These are phyloP conservation scores for Fomitiporia mediterranea DNA, from an alignment of 1,284 basidiomycete species.

Conservation along the genomic window DNA sequence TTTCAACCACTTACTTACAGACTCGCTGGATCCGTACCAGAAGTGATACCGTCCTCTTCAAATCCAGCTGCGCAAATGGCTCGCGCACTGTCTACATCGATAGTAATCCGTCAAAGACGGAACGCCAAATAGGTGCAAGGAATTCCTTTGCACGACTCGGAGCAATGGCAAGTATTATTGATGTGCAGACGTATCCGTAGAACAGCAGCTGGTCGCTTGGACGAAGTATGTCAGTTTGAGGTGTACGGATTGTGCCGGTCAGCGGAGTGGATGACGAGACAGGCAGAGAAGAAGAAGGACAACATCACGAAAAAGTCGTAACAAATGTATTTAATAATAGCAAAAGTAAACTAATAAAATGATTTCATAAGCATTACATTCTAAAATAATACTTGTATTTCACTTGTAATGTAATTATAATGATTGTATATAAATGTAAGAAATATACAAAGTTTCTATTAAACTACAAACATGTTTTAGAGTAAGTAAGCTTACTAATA, in stretches of 20 bases:
- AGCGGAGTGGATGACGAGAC: conserved; percentile 31
- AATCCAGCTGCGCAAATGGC: conserved; percentile 14
- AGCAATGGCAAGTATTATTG: conserved; percentile 42
- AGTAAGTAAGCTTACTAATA: too few species aligned
- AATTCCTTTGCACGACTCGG: conserved; percentile 66
- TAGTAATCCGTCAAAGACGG: conserved; percentile 50
- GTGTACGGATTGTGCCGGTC: conserved; percentile 35
- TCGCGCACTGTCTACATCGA: conserved; percentile 17
- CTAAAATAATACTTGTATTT: too few species aligned
- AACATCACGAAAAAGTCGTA: conserved; percentile 55
- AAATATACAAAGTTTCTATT: too few species aligned
- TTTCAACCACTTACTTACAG: background rate
- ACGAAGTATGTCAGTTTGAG: conserved; percentile 46
- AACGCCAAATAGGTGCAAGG: conserved; percentile 62
- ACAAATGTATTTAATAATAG: conserved; percentile 60
- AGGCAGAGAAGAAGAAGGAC: background rate
- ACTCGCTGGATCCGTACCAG: background rate
- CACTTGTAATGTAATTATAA: too few species aligned
- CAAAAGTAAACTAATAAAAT: too few species aligned
- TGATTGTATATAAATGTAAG: too few species aligned
- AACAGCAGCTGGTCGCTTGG: conserved; percentile 56
- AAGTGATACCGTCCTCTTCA: background rate
- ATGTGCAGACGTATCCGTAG: conserved; percentile 61
- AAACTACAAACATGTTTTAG: too few species aligned
- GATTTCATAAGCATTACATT: too few species aligned